Percentiles rank a stretch among this genome's conserved stretches.
phyloP scores from a whole-genome alignment of 768 basidiomycete genomes.

The Calocera viscosa region DNA sequence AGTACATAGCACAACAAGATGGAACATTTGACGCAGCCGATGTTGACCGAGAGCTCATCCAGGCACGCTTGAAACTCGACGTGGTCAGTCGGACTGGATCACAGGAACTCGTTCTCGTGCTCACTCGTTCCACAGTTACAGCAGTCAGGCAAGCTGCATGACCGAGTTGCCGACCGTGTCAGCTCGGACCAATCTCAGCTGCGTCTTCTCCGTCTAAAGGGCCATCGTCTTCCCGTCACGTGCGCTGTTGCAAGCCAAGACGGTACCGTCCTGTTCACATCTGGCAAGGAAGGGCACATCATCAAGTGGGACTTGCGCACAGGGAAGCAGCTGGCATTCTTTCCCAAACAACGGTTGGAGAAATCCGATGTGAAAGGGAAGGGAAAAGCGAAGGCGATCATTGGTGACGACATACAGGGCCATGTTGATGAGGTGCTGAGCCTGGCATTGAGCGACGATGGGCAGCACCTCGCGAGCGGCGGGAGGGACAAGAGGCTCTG shows the following conservation, averaged over 20 bases:
- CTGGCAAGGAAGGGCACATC: conserved; percentile 85
- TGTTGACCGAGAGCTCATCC: conserved; percentile 85
- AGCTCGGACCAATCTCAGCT: conserved; percentile 19
- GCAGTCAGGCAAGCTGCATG: conserved; percentile 74
- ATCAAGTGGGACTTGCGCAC: conserved; percentile 67
- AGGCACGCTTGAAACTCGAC: conserved; percentile 80
- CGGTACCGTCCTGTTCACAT: conserved; percentile 63
- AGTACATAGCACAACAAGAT: conserved; percentile 39
- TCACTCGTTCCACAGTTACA: conserved; percentile 37
- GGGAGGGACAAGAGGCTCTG: conserved; percentile 73
- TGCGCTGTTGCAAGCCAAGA: conserved; percentile 66
- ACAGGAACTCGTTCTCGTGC: too few relatives aligned
- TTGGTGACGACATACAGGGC: conserved; percentile 40
- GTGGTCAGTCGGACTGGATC: conserved; percentile 39
- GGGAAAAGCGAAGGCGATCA: conserved; percentile 31
- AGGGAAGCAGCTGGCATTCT: conserved; percentile 46
- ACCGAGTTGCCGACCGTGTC: conserved; percentile 5
- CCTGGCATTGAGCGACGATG: conserved; percentile 75
- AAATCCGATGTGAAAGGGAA: conserved; percentile 50
- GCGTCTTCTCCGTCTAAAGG: conserved; percentile 47
- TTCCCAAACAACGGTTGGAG: conserved; percentile 45
- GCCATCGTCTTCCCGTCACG: conserved; percentile 71
- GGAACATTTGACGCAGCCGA: conserved; percentile 93
- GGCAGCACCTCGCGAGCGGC: conserved; percentile 71
- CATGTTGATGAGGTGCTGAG: conserved; percentile 79